These are phyloP conservation scores for Rubroboletus satanas DNA, from an alignment of 768 basidiomycete genomes.

Conservation along the genomic window DNA sequence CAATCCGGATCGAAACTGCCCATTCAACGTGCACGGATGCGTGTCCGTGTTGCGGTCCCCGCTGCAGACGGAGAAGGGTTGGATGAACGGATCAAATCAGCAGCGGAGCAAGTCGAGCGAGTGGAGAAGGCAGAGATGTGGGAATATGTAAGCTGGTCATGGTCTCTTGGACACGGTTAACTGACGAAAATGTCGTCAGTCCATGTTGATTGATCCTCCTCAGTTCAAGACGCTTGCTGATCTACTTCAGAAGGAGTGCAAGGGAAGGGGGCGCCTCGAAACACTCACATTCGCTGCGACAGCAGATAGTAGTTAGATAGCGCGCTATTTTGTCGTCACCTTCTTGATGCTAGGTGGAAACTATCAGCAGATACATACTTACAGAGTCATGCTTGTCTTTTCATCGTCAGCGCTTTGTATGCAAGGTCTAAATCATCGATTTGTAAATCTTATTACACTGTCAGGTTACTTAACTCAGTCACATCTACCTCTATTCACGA, in stretches of 20 bases:
- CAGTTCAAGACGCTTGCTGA: conserved; percentile 89
- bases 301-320: conserved; percentile 30
- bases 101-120: conserved; percentile 80
- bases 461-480: not conserved
- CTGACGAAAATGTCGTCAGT: conserved; percentile 43
- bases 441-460: not conserved
- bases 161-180: not conserved
- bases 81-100: conserved; percentile 64
- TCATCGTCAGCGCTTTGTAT: not conserved
- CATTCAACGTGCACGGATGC: conserved; percentile 92
- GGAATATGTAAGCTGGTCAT: conserved; percentile 66
- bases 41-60: conserved; percentile 79
- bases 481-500: not conserved
- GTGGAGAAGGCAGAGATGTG: conserved; percentile 77
- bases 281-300: conserved; percentile 73
- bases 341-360: not conserved
- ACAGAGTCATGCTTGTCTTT: not conserved
- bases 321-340: not conserved
- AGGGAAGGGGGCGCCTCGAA: conserved; percentile 83
- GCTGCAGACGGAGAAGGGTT: conserved; percentile 59
- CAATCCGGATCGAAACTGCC: conserved; percentile 83
- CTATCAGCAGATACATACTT: not conserved
- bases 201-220: conserved; percentile 88
- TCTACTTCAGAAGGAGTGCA: conserved; percentile 85
- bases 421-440: not conserved